phyloP scores from a whole-genome alignment of 2,329 filamentous ascomycete genomes.

The Aspergillus sp. region DNA sequence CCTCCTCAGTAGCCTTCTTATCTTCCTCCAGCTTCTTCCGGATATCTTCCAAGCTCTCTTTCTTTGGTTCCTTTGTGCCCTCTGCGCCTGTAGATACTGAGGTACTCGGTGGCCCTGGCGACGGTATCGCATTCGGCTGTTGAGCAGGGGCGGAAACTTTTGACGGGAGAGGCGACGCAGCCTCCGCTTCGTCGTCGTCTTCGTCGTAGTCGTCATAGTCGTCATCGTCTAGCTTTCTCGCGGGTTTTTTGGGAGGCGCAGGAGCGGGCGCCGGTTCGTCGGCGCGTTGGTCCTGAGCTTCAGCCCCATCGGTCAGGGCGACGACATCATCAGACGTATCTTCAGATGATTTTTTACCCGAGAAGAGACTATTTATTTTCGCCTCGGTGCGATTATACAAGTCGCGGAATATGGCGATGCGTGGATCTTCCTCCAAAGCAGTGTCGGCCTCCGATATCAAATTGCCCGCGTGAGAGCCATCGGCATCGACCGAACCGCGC shows the following conservation, averaged over 20 bases:
- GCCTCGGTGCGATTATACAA: conserved; percentile 75
- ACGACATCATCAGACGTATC: conserved; percentile 41
- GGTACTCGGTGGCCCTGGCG: conserved; percentile 67
- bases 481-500: conserved; percentile 45
- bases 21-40: conserved; percentile 91
- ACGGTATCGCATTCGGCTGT: conserved; percentile 62
- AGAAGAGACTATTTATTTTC: conserved; percentile 75
- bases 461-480: conserved; percentile 48
- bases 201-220: conserved; percentile 69
- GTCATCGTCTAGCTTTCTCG: conserved; percentile 76
- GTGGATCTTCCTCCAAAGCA: conserved; percentile 68
- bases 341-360: conserved; percentile 38
- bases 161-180: conserved; percentile 51
- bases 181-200: conserved; percentile 54
- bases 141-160: conserved; percentile 54
- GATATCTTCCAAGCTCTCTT: conserved; percentile 77
- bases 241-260: conserved; percentile 54
- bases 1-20: conserved; percentile 85
- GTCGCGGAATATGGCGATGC: conserved; percentile 70
- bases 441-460: conserved; percentile 53
- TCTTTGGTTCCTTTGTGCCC: conserved; percentile 56
- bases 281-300: conserved; percentile 43
- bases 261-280: conserved; percentile 50
- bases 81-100: conserved; percentile 63
- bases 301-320: conserved; percentile 48